Percentiles rank a stretch among this genome's conserved stretches.
These are phyloP conservation scores for Globisporangium heterothallicum DNA, from an alignment of 352 stramenopile species.

Conservation along the genomic window DNA sequence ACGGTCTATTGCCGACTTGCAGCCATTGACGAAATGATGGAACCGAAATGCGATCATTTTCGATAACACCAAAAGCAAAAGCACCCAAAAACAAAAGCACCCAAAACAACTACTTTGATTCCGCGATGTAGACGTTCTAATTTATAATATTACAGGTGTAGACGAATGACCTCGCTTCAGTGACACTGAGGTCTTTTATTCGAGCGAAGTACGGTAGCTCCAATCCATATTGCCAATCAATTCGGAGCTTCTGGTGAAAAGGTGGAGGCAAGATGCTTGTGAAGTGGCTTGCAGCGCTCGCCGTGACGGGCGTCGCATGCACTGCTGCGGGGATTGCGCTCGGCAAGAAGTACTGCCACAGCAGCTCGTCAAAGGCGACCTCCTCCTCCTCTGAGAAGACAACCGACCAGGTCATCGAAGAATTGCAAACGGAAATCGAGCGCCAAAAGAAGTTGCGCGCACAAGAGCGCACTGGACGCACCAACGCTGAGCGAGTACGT, in stretches of 20 bases:
- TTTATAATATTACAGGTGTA: too few relatives aligned
- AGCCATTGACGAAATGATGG: too few relatives aligned
- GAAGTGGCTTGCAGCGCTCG: constrained; percentile 9
- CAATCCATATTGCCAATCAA: not conserved
- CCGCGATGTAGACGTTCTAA: too few relatives aligned
- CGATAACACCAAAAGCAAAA: too few relatives aligned
- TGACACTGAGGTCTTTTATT: too few relatives aligned
- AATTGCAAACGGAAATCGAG: constrained; percentile 60
- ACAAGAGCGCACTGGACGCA: constrained; percentile 69
- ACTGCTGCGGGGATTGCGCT: constrained; percentile 7
- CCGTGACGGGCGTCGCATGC: constrained; percentile 10
- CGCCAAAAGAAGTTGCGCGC: constrained; percentile 63
- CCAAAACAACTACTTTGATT: too few relatives aligned
- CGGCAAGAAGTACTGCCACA: constrained; percentile 1
- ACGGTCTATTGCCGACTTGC: too few relatives aligned
- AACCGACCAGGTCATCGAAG: constrained; percentile 31
- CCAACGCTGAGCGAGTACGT: constrained; percentile 49
- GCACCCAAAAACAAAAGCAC: too few relatives aligned
- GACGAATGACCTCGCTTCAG: too few relatives aligned
- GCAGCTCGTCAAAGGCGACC: not conserved
- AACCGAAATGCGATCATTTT: too few relatives aligned
- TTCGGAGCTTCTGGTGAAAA: too few relatives aligned
- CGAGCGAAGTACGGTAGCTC: not conserved
- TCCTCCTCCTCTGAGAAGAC: not conserved
- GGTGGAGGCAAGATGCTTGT: not conserved